phyloP scores from a whole-genome alignment of 345 rosid species.

The Rhodomyrtus tomentosa region DNA sequence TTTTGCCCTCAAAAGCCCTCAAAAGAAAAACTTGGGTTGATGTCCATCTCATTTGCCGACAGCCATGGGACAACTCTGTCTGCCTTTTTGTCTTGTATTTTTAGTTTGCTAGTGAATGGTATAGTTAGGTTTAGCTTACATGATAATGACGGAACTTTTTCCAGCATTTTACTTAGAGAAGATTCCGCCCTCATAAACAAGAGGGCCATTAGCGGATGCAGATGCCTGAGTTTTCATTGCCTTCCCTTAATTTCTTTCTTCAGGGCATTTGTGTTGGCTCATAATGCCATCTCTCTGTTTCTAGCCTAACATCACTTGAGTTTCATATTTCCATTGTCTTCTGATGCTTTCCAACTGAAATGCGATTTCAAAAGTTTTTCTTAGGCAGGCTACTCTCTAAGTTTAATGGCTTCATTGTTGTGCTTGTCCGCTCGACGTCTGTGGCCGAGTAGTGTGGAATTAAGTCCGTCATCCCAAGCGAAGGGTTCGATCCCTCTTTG shows the following conservation, averaged over 20 bases:
- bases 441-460: not conserved
- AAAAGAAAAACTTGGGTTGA: not conserved
- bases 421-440: not conserved
- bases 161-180: constrained; percentile 7
- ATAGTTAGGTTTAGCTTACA: constrained; percentile 1
- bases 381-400: not conserved
- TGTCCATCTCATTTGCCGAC: constrained; percentile 15
- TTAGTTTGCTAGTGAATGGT: constrained; percentile 4
- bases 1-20: constrained; percentile 8
- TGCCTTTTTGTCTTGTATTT: not conserved
- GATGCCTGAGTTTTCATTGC: constrained; percentile 29
- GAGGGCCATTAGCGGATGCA: constrained; percentile 31
- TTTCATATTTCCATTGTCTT: not conserved
- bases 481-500: not conserved
- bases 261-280: not conserved
- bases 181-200: constrained; percentile 21
- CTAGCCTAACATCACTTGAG: not conserved
- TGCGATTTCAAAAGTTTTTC: not conserved
- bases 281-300: not conserved
- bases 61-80: constrained; percentile 1
- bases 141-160: constrained; percentile 5
- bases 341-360: not conserved
- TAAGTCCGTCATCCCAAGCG: not conserved
- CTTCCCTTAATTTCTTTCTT: not conserved
- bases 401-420: not conserved